Conservation (phyloP, 306 rosid species). For the apple (Malus domestica) region ASM211411v1 NC_041799.1:7897001-7897500, state of each 20-base stretch:
- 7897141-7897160: too few species aligned
- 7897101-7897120: too few species aligned
- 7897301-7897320: not conserved
- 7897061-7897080: not conserved
- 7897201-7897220: too few species aligned
- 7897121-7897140: fast-evolving
- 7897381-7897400: not conserved
- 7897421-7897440: not conserved
- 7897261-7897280: too few species aligned
- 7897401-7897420: not conserved
- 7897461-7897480: too few species aligned
- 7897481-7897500: not conserved
- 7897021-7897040: not conserved
- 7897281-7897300: too few species aligned
- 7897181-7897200: too few species aligned
- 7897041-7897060: not conserved
- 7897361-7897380: not conserved
- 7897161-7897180: too few species aligned
- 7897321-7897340: not conserved
- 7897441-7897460: not conserved
- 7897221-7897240: too few species aligned
- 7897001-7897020: not conserved
- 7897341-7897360: not conserved
- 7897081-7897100: too few species aligned
- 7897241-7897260: too few species aligned